Percentiles rank a stretch among this genome's conserved stretches.
Conservation (phyloP, 306 rosid species). For the Lathyrus oleraceus region DNA sequence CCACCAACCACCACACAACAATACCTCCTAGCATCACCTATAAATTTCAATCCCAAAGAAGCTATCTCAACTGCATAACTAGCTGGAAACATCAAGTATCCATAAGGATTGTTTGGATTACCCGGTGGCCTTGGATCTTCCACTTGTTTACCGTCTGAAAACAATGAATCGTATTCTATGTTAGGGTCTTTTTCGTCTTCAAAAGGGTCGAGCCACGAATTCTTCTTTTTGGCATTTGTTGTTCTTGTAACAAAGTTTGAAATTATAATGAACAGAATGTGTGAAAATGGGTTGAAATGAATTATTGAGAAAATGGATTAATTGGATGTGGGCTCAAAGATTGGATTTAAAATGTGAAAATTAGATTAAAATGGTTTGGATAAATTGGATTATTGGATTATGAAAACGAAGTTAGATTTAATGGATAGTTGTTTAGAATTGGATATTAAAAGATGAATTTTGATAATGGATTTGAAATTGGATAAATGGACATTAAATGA, state of each 20-base stretch:
- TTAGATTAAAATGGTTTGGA: too few species aligned
- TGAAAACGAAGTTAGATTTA: too few species aligned
- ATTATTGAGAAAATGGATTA: too few species aligned
- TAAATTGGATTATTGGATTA: too few species aligned
- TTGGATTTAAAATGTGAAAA: too few species aligned
- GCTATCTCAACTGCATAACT: conserved; percentile 77
- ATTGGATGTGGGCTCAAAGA: too few species aligned
- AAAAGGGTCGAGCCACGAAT: conserved; percentile 80
- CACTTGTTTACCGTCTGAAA: conserved; percentile 73
- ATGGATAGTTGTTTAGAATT: too few species aligned
- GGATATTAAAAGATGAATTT: too few species aligned
- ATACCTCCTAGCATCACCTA: conserved; percentile 84
- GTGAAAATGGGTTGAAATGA: conserved; percentile 77
- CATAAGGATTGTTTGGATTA: conserved; percentile 68
- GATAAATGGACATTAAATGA: too few species aligned
- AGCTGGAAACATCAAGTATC: conserved; percentile 75
- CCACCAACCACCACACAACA: conserved; percentile 83
- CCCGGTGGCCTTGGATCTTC: conserved; percentile 81
- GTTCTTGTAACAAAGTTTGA: neutral
- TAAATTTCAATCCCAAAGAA: conserved; percentile 59
- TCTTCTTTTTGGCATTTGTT: conserved; percentile 53
- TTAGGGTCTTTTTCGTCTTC: conserved; percentile 80
- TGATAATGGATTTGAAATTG: too few species aligned
- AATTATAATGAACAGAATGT: conserved; percentile 32
- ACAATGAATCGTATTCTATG: conserved; percentile 74